Conservation (phyloP, 148 eudicot species). For the Drosera capensis region DNA sequence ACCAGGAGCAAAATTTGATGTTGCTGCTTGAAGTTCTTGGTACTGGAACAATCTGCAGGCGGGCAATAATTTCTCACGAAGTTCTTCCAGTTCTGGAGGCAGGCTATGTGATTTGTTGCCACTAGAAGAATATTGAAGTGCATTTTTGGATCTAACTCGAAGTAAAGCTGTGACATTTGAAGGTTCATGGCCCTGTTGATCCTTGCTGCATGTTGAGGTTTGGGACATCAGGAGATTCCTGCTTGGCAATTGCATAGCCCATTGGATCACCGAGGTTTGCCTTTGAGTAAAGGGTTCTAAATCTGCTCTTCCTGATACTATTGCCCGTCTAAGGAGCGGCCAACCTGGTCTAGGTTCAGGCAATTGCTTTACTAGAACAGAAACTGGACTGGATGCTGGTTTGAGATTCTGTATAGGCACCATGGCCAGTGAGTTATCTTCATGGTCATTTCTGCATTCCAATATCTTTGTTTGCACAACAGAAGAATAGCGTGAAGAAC, state of each 20-base stretch:
- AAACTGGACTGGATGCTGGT: slow-evolving; percentile 13
- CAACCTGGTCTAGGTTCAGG: slow-evolving; percentile 59
- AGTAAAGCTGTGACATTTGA: slow-evolving; percentile 39
- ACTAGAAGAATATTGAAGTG: slow-evolving; percentile 14
- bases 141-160: slow-evolving; percentile 16
- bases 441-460: slow-evolving; percentile 8
- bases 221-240: slow-evolving; percentile 15
- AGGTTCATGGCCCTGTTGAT: slow-evolving; percentile 10
- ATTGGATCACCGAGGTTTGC: slow-evolving; percentile 57
- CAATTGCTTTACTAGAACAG: not conserved
- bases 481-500: slow-evolving; percentile 7
- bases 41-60: slow-evolving; percentile 52
- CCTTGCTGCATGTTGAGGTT: not conserved
- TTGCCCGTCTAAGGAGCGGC: slow-evolving; percentile 49
- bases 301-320: slow-evolving; percentile 16
- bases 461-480: slow-evolving; percentile 7
- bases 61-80: slow-evolving; percentile 55
- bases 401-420: slow-evolving; percentile 27
- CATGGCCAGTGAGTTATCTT: slow-evolving; percentile 42
- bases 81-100: slow-evolving; percentile 42
- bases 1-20: slow-evolving; percentile 60
- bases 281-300: slow-evolving; percentile 14
- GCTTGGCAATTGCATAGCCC: slow-evolving; percentile 48
- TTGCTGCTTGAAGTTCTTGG: slow-evolving; percentile 60
- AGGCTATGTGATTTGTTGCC: slow-evolving; percentile 13